Evolutionary conservation across 805 yeast species (phyloP), one percentile per base, ranked within the genome.

Genomic region (Candida insectalens): DNA sequence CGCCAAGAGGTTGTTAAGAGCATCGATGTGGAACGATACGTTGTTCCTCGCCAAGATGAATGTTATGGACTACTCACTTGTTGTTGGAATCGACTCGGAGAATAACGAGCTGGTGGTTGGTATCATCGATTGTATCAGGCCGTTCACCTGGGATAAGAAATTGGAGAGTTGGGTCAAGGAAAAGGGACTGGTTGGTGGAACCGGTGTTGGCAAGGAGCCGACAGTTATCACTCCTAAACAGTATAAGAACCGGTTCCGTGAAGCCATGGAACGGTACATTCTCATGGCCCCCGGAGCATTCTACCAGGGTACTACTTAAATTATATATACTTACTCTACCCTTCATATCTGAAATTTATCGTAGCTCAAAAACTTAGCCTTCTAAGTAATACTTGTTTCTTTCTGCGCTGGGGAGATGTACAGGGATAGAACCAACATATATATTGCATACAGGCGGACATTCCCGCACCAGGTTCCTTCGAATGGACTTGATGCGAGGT

Each of bases 101-200:
- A 71, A 71, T 41, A 69, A 70, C 33, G 78, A 78, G 35, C 63
- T 92, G 25, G 85, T 87, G 14, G 95, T 88, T 10, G 99, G 99
- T 3, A 88, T 92, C 27, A 88, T 92, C 40, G 84, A 92, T 55
- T 92, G 94, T 65, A 77, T 92, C 29, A 61, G 99, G 38, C 87
- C 98, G 0, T 92, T 89, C 49, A 92, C 99, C 0, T 92, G 99
- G 99, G 99, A 92, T 50, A 92, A 92, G 57, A 92, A 88, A 57
- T 73, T 92, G 19, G 99, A 92, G 54, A 87, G 94, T 53, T 92
- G 98, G 98, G 98, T 92, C 25, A 92, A 92, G 53, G 98, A 94
- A 36, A 82, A 84, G 47, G 88, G 89, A 1, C 63, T 92, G 25
- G 95, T 89, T 28, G 87, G 87, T 4, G 57, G 59, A 23, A 77